A percentile compares a stretch with the other conserved stretches of the same genome.
phyloP scores from a whole-genome alignment of 768 basidiomycete genomes.

The Lyophyllum shimeji region DNA sequence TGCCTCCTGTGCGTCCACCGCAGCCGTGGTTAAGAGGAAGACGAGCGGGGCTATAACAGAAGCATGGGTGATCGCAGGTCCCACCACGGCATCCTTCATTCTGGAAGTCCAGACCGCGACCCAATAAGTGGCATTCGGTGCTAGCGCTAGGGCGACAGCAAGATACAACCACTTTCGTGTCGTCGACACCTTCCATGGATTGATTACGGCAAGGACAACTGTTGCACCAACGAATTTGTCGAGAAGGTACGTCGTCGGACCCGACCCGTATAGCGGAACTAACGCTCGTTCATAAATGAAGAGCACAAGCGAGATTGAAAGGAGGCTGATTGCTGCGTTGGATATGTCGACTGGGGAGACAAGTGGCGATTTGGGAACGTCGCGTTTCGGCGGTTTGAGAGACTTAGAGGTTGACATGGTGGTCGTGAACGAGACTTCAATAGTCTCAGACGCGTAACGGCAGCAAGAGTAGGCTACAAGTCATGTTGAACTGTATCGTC shows the following conservation, averaged over 20 bases:
- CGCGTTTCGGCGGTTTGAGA: background rate
- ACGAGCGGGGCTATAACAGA: slow-evolving; percentile 57
- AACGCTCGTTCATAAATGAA: slow-evolving; percentile 64
- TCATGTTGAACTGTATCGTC: background rate
- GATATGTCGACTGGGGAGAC: slow-evolving; percentile 3
- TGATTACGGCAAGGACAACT: slow-evolving; percentile 35
- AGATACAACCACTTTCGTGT: slow-evolving; percentile 34
- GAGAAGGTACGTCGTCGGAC: slow-evolving; percentile 53
- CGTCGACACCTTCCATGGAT: slow-evolving; percentile 36
- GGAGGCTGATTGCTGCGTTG: slow-evolving; percentile 8
- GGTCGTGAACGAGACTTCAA: slow-evolving; percentile 7
- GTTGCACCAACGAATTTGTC: slow-evolving; percentile 33
- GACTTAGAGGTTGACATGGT: slow-evolving; percentile 5
- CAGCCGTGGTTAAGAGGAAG: slow-evolving; percentile 47
- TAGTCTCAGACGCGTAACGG: background rate
- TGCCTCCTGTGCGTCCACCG: slow-evolving; percentile 26
- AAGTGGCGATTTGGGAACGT: slow-evolving; percentile 4
- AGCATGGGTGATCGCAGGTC: slow-evolving; percentile 59
- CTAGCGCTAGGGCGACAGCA: slow-evolving; percentile 39
- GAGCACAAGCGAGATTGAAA: slow-evolving; percentile 53
- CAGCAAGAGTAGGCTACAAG: background rate
- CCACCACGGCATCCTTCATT: slow-evolving; percentile 48
- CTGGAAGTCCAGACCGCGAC: slow-evolving; percentile 59
- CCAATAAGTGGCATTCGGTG: slow-evolving; percentile 71
- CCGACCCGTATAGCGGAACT: slow-evolving; percentile 67